Percentiles rank a stretch among this genome's conserved stretches.
phyloP scores from a whole-genome alignment of 306 rosid genomes.

The Vigna mungo region DNA sequence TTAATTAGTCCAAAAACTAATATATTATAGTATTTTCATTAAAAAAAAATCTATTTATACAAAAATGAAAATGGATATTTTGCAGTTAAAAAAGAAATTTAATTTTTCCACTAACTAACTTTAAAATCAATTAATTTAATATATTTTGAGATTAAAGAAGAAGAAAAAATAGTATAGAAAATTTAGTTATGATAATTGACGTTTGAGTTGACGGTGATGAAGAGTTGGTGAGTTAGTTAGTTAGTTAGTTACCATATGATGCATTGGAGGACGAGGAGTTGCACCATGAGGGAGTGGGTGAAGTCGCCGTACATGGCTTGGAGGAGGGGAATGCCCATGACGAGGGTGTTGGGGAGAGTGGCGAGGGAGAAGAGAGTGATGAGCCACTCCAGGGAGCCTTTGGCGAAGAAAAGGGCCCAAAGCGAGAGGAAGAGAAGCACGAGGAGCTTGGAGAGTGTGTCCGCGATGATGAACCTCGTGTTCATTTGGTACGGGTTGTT shows the following conservation, averaged over 20 bases:
- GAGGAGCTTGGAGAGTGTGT: conserved; percentile 66
- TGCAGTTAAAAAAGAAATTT: too few species aligned
- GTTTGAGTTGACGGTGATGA: too few species aligned
- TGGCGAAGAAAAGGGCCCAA: conserved; percentile 57
- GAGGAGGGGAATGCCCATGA: conserved; percentile 89
- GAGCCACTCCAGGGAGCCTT: conserved; percentile 79
- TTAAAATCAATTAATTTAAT: too few species aligned
- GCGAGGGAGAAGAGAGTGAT: conserved; percentile 86
- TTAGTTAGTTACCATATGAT: conserved; percentile 65
- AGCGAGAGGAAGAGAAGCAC: conserved; percentile 57
- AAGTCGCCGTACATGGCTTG: conserved; percentile 88
- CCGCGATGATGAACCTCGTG: conserved; percentile 73
- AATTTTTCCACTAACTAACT: too few species aligned
- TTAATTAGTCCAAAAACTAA: too few species aligned
- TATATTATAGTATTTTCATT: not conserved
- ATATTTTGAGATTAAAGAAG: too few species aligned
- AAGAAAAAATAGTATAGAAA: not conserved
- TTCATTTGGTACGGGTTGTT: conserved; percentile 86
- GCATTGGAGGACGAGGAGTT: conserved; percentile 87
- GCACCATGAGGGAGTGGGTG: conserved; percentile 81
- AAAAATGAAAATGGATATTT: too few species aligned
- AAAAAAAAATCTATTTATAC: not conserved
- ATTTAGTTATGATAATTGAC: too few species aligned
- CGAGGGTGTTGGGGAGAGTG: conserved; percentile 83
- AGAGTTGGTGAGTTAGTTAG: not conserved